Conservation (phyloP, 306 rosid genomes). For the Mucuna pruriens region DNA sequence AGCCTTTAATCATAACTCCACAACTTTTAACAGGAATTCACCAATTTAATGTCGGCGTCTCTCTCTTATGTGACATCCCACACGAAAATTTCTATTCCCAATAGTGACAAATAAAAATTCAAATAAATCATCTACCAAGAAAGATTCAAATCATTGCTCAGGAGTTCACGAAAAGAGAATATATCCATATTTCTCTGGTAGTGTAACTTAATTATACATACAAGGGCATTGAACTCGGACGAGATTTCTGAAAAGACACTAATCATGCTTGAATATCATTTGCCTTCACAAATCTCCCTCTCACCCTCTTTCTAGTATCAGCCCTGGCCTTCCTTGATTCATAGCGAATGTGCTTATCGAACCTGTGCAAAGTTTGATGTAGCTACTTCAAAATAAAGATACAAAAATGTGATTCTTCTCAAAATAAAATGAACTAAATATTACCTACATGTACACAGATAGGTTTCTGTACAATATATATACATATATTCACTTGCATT, state of each 20-base stretch:
- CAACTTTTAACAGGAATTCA: background rate
- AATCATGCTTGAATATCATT: constrained; percentile 30
- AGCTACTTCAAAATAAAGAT: background rate
- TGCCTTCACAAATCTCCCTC: constrained; percentile 56
- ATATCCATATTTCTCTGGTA: constrained; percentile 19
- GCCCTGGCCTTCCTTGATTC: constrained; percentile 63
- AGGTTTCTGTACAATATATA: background rate
- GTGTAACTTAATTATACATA: constrained; percentile 26
- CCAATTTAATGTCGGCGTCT: background rate
- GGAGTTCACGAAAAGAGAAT: constrained; percentile 11
- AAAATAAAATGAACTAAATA: background rate
- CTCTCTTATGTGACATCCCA: background rate
- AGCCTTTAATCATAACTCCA: background rate
- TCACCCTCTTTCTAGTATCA: constrained; percentile 54
- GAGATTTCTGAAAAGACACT: constrained; percentile 23
- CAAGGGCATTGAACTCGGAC: constrained; percentile 4
- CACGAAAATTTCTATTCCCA: background rate
- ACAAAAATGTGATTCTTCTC: background rate
- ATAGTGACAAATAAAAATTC: background rate
- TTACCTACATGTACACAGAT: background rate
- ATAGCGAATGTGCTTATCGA: constrained; percentile 56
- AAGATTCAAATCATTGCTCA: background rate
- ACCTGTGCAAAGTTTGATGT: constrained; percentile 33
- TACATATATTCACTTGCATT: background rate
- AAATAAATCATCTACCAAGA: too few species aligned